Base-by-base conservation (phyloP, 805 yeast genomes). In the Wickerhamiella australiensis region DNA sequence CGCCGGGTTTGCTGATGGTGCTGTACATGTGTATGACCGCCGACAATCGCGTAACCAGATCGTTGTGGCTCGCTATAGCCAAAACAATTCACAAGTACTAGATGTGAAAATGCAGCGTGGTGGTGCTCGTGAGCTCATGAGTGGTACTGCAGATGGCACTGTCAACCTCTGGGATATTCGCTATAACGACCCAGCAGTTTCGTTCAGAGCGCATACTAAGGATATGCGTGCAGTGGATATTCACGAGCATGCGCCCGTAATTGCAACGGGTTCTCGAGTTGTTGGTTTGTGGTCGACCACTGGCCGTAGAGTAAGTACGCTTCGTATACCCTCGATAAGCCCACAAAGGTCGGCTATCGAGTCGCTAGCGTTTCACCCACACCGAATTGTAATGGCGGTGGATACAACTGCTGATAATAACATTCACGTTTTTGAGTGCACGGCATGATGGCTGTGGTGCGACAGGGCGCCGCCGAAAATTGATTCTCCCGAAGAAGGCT, bases 101-200 rank as follows among this genome's bases (percentile, higher is more conserved):
- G 85, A 83, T 56, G 79, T 88, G 8, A 95, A 85, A 59, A 82
- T 92, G 94, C 98, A 92, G 68, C 74, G 98, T 58, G 98, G 98
- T 35, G 98, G 98, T 0, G 78, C 78, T 58, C 73, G 98, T 50
- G 98, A 92, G 61, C 72, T 92, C 42, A 82, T 82, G 2, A 79
- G 90, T 54, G 97, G 94, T 0, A 56, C 65, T 20, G 68, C 83
- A 0, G 92, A 85, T 59, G 96, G 98, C 1, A 69, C 72, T 42
- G 82, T 92, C 3, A 83, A 81, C 50, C 63, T 92, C 22, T 92
- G 97, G 97, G 98, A 92, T 65, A 81, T 92, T 26, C 71, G 98
- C 52, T 62, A 70, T 33, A 6, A 54, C 2, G 77, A 77, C 8
- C 90, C 96, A 0, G 84, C 90, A 2, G 67, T 74, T 5, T 67